phyloP scores from a whole-genome alignment of 305 asterid species.

The Caryopteris hybrid region DNA sequence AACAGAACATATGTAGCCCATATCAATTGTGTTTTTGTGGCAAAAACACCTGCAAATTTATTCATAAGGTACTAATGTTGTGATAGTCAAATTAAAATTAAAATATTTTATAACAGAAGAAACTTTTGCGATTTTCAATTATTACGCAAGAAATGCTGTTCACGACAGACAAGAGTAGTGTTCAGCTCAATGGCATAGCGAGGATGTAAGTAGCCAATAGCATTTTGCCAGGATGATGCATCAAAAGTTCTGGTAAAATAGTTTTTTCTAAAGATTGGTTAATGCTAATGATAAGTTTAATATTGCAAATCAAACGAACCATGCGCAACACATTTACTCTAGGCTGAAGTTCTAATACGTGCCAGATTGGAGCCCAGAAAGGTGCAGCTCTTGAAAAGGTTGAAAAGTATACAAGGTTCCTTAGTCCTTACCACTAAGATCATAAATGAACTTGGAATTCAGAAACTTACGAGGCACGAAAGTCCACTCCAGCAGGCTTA shows the following conservation, averaged over 20 bases:
- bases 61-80: slow-evolving; percentile 7
- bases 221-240: too few species aligned
- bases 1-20: slow-evolving; percentile 94
- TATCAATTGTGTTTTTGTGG: slow-evolving; percentile 87
- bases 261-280: too few species aligned
- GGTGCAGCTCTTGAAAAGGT: neutral
- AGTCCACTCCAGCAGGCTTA: slow-evolving; percentile 91
- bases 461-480: slow-evolving; percentile 91
- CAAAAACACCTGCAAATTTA: slow-evolving; percentile 74
- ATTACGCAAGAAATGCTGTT: neutral
- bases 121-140: neutral
- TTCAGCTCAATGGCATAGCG: neutral
- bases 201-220: neutral
- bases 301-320: too few species aligned
- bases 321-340: too few species aligned
- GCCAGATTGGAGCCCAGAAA: neutral
- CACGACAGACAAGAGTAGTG: neutral
- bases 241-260: too few species aligned
- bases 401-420: neutral
- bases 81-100: neutral
- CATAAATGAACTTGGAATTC: neutral
- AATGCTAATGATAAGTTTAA: too few species aligned
- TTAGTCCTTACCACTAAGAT: neutral
- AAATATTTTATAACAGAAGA: neutral
- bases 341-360: too few species aligned